Evolutionary conservation across 768 basidiomycete genomes (phyloP), one percentile per base, ranked within the genome.

Genomic region (Phylloporus sp.): DNA sequence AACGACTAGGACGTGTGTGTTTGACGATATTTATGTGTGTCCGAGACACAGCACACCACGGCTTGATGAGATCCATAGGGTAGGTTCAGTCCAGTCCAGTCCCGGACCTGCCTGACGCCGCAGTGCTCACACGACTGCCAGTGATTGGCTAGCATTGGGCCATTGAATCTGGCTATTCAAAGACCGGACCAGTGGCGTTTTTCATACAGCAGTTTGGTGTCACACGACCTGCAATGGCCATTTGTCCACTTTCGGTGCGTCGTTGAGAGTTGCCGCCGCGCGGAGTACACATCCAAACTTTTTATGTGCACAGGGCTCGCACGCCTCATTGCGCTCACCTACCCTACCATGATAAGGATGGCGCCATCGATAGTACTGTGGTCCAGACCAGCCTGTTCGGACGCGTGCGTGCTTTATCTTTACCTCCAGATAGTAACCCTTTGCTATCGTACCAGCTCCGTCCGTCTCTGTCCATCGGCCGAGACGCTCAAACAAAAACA

Each of bases 171-270:
- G 32, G 32, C 32, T 8, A 34, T 15, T 34, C 7, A 8, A 7
- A 8, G 32, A 6, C 2, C 34, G 36, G 5, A 20, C 36, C 2
- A 22, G n/a, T 22, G 20, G 36, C 18, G 20, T 38, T 31, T 12
- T 49, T n/a, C n/a, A n/a, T n/a, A n/a, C 26, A 39, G 41, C 26
- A 24, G 5, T 23, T 15, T 36, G 32, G 6, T 38, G 59, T 60
- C 59, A 60, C 59, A 60, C 59, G 59, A 60, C 54, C 42, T 10
- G 18, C 24, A 44, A 27, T n/a, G n/a, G n/a, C n/a, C n/a, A n/a
- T n/a, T n/a, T n/a, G n/a, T n/a, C n/a, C n/a, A n/a, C n/a, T n/a
- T n/a, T n/a, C n/a, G n/a, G n/a, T n/a, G n/a, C n/a, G n/a, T n/a
- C n/a, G n/a, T n/a, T n/a, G n/a, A n/a, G n/a, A n/a, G n/a, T n/a